Percentiles rank a stretch among this genome's conserved stretches.
Conservation (phyloP, 192 early-diverging fungal genomes). For the Coemansia sp. region DNA sequence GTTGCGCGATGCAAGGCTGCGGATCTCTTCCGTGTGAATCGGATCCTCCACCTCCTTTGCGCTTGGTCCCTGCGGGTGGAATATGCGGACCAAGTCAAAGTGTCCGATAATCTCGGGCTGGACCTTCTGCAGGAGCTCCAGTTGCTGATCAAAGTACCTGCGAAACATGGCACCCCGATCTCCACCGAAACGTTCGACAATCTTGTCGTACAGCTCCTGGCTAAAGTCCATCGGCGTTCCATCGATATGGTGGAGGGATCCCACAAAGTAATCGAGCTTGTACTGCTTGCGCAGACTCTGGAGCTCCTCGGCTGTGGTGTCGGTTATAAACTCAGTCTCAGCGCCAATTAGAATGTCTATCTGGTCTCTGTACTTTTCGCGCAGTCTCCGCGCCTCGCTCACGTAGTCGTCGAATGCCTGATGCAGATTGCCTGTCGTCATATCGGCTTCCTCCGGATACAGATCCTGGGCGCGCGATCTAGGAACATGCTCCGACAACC, state of each 20-base stretch:
- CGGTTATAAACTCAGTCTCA: slow-evolving; percentile 87
- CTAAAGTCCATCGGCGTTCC: slow-evolving; percentile 86
- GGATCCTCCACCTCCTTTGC: slow-evolving; percentile 35
- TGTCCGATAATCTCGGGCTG: slow-evolving; percentile 91
- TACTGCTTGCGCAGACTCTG: slow-evolving; percentile 51
- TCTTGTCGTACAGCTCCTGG: slow-evolving; percentile 55
- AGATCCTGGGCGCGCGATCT: slow-evolving; percentile 73
- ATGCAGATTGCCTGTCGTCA: slow-evolving; percentile 65
- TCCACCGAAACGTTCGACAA: slow-evolving; percentile 31
- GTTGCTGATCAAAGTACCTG: slow-evolving; percentile 90
- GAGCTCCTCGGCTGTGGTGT: slow-evolving; percentile 54
- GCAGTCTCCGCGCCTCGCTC: slow-evolving; percentile 71
- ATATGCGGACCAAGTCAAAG: slow-evolving; percentile 93
- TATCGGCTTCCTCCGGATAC: slow-evolving; percentile 89
- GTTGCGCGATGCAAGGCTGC: slow-evolving; percentile 67
- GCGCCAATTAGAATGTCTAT: slow-evolving; percentile 80
- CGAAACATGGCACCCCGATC: slow-evolving; percentile 61
- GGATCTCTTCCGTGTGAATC: slow-evolving; percentile 47
- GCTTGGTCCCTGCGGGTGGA: slow-evolving; percentile 55
- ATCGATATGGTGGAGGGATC: slow-evolving; percentile 88
- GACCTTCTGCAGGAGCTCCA: slow-evolving; percentile 66
- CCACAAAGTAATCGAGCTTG: slow-evolving; percentile 84
- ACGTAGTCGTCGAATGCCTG: slow-evolving; percentile 69
- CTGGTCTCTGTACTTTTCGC: slow-evolving; percentile 58
- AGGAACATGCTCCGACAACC: slow-evolving; percentile 93